Percentiles rank a stretch among this genome's conserved stretches.
Evolutionary conservation across 164 flowering plant genomes (phyloP).

Genomic region (Litsea cubeba): DNA sequence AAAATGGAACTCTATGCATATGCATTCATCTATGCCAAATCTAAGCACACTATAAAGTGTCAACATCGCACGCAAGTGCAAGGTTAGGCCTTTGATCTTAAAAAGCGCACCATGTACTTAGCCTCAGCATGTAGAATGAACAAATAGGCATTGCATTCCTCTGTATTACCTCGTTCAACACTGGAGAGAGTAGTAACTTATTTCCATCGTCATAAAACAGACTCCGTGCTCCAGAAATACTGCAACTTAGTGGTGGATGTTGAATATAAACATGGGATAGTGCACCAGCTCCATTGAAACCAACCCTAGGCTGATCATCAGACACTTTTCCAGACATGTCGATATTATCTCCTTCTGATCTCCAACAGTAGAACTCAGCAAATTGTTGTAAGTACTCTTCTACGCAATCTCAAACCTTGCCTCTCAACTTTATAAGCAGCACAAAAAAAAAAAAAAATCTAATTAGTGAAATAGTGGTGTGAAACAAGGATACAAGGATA

Average conservation of each 20-base stretch:
- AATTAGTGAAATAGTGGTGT: neutral
- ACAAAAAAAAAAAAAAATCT: neutral
- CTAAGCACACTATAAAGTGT: neutral
- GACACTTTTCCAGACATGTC: slow-evolving; percentile 61
- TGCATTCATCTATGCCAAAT: neutral
- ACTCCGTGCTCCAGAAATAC: slow-evolving; percentile 51
- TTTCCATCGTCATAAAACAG: slow-evolving; percentile 86
- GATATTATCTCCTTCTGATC: neutral
- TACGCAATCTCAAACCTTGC: slow-evolving; percentile 11
- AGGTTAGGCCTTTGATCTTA: neutral
- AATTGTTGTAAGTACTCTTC: neutral
- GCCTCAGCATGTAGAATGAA: neutral
- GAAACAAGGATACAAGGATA: neutral
- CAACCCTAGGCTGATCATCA: slow-evolving; percentile 48
- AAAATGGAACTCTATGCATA: neutral
- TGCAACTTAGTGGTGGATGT: slow-evolving; percentile 70
- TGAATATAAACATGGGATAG: slow-evolving; percentile 86
- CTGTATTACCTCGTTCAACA: slow-evolving; percentile 63
- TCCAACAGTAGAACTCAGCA: neutral
- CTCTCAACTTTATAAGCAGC: slow-evolving; percentile 25
- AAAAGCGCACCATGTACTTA: neutral
- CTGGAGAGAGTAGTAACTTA: slow-evolving; percentile 54
- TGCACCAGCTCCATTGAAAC: slow-evolving; percentile 61
- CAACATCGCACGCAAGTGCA: neutral
- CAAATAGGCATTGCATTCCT: neutral